phyloP scores from a whole-genome alignment of 345 rosid genomes.

The Murraya koenigii region DNA sequence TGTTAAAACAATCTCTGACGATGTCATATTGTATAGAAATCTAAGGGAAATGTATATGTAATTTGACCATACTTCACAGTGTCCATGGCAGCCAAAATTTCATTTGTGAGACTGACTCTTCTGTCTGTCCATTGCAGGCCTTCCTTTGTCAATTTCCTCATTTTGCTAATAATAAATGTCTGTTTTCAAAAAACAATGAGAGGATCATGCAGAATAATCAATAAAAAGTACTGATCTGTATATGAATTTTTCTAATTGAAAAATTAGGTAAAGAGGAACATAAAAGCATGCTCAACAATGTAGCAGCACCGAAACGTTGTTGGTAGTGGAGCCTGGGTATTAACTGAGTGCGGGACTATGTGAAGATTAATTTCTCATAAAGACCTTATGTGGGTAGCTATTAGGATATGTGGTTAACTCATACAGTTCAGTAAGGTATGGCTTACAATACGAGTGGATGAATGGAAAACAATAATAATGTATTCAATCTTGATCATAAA shows the following conservation, averaged over 20 bases:
- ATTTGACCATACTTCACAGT: conserved; percentile 77
- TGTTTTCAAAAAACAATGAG: conserved; percentile 28
- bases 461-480: neutral
- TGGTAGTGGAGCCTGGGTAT: neutral
- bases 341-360: neutral
- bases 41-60: neutral
- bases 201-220: conserved; percentile 6
- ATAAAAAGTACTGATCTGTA: neutral
- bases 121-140: conserved; percentile 92
- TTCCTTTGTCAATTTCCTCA: conserved; percentile 85
- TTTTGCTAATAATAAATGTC: conserved; percentile 82
- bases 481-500: neutral
- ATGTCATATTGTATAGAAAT: conserved; percentile 9
- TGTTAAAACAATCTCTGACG: neutral
- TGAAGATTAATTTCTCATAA: neutral
- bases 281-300: neutral
- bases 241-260: neutral
- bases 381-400: neutral
- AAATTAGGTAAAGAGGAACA: neutral
- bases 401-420: neutral
- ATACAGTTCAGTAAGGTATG: neutral
- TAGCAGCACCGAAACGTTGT: neutral
- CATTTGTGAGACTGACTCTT: conserved; percentile 88
- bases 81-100: conserved; percentile 93
- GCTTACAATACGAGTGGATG: neutral